A percentile compares a stretch with the other conserved stretches of the same genome.
These are phyloP conservation scores for Aspergillus sp. DNA, from an alignment of 2,329 filamentous ascomycete genomes.

Conservation along the genomic window DNA sequence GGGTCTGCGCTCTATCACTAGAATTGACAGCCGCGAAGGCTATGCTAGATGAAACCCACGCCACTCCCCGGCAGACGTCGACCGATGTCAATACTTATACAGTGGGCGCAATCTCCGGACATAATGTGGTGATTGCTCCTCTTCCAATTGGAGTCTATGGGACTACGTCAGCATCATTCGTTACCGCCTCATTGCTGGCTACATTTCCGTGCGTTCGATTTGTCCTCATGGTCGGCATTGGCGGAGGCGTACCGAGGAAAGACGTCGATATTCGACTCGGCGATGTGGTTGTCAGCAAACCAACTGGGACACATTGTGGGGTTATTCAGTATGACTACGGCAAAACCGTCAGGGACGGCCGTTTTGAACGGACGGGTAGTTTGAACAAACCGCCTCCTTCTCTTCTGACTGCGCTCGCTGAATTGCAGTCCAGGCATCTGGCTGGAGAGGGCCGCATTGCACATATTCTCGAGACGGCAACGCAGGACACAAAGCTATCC, in stretches of 20 bases:
- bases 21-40: background rate
- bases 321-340: constrained; percentile 36
- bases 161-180: background rate
- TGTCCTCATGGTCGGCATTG: constrained; percentile 52
- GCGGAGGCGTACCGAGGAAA: constrained; percentile 34
- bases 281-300: constrained; percentile 33
- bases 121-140: background rate
- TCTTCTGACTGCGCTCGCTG: background rate
- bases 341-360: constrained; percentile 16
- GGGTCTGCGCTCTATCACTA: background rate
- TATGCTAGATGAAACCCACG: background rate
- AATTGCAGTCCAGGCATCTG: background rate
- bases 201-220: constrained; percentile 27
- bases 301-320: constrained; percentile 19
- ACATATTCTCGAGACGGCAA: background rate
- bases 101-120: background rate
- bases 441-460: background rate
- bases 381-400: constrained; percentile 1
- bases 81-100: background rate
- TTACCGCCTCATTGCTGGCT: background rate
- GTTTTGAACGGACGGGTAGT: background rate
- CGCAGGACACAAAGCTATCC: background rate
- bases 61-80: background rate
- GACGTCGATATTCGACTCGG: constrained; percentile 34
- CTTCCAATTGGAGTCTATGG: background rate